Evolutionary conservation across 345 rosid species (phyloP), one percentile per base, ranked within the genome.

Genomic region (Populus pruinosa): DNA sequence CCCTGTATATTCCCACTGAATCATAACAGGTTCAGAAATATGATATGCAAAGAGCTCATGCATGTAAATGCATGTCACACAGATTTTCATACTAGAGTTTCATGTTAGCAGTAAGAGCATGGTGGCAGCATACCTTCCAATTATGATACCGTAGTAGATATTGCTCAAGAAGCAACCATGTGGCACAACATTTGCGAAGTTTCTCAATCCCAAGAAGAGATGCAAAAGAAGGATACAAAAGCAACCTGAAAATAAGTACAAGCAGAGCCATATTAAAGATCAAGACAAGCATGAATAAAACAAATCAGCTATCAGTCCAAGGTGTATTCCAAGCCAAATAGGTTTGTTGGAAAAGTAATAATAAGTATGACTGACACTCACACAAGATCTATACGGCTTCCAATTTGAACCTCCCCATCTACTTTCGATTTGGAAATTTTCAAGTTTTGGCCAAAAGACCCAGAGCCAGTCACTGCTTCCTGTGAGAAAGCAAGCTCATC

Each of bases 401-500:
- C 92, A 71, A 94, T 86, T 79, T 87, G 89, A 83, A 87, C 80
- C 86, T 86, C 91, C 84, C 84, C 85, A 67, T 85, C 82, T 72
- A 75, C 70, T 82, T 81, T 92, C 55, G 79, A 74, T 74, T 82
- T 85, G 5, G 85, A 68, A 84, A 67, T 74, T 87, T 85, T 88
- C 78, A 73, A 85, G 82, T 77, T 86, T 85, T 82, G 83, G 76
- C 84, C 86, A 61, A 81, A 68, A 72, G 91, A 89, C 70, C 86
- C 88, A 74, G 91, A 84, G 39, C 80, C 82, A 76, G 72, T 76
- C 31, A 76, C 77, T 77, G 80, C 76, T 81, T 91, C 90, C 83
- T 87, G 93, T 78, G 98, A 91, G 91, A 94, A 94, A 63, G 98
- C 98, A 83, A 94, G 91, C 85, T 90, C 98, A 83, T 94, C 91